phyloP scores from a whole-genome alignment of 2,329 filamentous ascomycete genomes.

The Basipetospora sp. region DNA sequence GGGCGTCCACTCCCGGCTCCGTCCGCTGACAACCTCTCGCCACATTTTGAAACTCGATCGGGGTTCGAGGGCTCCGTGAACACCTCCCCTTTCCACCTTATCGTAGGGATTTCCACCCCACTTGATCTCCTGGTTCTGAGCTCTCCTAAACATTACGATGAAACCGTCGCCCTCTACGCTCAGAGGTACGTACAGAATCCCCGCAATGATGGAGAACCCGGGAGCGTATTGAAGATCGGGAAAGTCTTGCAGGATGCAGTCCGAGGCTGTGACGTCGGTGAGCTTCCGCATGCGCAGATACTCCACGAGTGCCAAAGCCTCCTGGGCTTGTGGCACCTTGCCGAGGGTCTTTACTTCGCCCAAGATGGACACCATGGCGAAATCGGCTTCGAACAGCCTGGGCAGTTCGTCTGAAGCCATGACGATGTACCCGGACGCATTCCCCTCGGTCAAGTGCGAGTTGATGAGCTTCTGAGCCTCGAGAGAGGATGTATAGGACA shows the following conservation, averaged over 20 bases:
- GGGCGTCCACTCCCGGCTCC: conserved; percentile 76
- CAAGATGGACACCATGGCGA: conserved; percentile 66
- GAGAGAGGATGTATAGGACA: conserved; percentile 72
- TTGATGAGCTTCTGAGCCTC: conserved; percentile 83
- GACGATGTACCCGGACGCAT: conserved; percentile 79
- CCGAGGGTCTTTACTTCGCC: conserved; percentile 85
- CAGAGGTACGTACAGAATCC: conserved; percentile 67
- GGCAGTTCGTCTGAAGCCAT: conserved; percentile 76
- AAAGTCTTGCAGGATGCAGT: conserved; percentile 62
- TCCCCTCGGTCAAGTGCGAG: conserved; percentile 63
- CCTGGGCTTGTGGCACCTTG: conserved; percentile 58
- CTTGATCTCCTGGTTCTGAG: conserved; percentile 60
- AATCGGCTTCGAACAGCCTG: conserved; percentile 74
- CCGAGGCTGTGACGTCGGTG: conserved; percentile 61
- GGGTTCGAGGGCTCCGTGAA: conserved; percentile 60
- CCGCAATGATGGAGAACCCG: conserved; percentile 64
- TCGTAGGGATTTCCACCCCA: conserved; percentile 83
- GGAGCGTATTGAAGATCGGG: conserved; percentile 67
- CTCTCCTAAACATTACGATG: conserved; percentile 78
- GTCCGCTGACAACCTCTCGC: conserved; percentile 68
- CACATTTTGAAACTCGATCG: conserved; percentile 66
- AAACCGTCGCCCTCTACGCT: conserved; percentile 66
- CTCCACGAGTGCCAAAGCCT: conserved; percentile 70
- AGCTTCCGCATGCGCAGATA: conserved; percentile 65
- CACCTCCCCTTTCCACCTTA: conserved; percentile 58